Percentiles rank a stretch among this genome's conserved stretches.
phyloP scores from a whole-genome alignment of 768 basidiomycete species.

The Rhodosporidiobolus sp. region DNA sequence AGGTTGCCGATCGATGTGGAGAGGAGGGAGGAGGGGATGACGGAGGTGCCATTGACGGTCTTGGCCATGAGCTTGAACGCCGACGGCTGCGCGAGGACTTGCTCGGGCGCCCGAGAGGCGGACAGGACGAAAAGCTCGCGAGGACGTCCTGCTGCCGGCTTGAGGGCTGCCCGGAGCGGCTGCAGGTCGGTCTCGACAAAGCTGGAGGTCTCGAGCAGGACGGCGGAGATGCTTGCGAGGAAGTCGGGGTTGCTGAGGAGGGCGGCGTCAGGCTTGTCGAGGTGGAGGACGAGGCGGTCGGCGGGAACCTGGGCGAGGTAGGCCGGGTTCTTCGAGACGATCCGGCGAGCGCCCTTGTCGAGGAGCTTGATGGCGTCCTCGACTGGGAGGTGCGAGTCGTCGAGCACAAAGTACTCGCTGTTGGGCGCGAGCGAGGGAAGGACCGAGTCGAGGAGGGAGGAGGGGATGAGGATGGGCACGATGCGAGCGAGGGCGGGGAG shows the following conservation, averaged over 20 bases:
- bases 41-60: conserved; percentile 28
- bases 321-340: conserved; percentile 62
- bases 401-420: conserved; percentile 55
- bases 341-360: conserved; percentile 73
- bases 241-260: conserved; percentile 61
- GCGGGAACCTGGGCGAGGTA: conserved; percentile 67
- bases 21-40: conserved; percentile 52
- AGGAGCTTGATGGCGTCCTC: conserved; percentile 65
- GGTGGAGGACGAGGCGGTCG: conserved; percentile 68
- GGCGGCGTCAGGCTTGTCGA: conserved; percentile 75
- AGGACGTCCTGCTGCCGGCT: conserved; percentile 63
- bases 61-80: conserved; percentile 36
- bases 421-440: conserved; percentile 47
- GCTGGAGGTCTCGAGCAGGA: conserved; percentile 70
- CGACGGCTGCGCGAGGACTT: conserved; percentile 43
- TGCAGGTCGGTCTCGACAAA: conserved; percentile 56
- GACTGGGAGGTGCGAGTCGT: conserved; percentile 53
- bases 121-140: conserved; percentile 61
- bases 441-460: conserved; percentile 29
- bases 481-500: conserved; percentile 66
- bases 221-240: conserved; percentile 58
- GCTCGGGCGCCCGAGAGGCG: conserved; percentile 13
- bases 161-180: conserved; percentile 69
- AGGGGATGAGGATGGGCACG: conserved; percentile 66
- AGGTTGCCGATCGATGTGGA: conserved; percentile 61